These are phyloP conservation scores for Fusarium marasasianum DNA, from an alignment of 2,329 filamentous ascomycete species.

Conservation along the genomic window DNA sequence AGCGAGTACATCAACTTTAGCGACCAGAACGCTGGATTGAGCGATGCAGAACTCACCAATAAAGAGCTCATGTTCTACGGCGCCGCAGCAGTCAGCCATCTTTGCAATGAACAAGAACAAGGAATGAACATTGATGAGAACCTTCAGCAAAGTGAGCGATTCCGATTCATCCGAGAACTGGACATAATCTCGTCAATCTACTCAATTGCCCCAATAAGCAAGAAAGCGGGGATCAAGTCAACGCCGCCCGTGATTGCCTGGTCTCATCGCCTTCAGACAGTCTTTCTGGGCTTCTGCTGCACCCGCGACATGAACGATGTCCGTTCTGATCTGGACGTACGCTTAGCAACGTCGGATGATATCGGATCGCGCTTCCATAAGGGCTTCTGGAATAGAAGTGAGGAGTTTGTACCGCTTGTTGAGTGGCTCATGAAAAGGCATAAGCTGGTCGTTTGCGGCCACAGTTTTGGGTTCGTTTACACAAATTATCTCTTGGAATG, in stretches of 20 bases:
- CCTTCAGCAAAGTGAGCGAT: neutral
- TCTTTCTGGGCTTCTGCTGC: neutral
- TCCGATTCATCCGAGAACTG: neutral
- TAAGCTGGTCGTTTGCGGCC: neutral
- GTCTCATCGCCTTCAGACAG: neutral
- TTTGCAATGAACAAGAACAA: neutral
- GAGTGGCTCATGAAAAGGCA: neutral
- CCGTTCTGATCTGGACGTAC: neutral
- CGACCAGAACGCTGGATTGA: neutral
- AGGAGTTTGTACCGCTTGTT: neutral
- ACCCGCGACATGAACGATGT: neutral
- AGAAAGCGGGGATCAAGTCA: neutral
- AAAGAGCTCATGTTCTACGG: conserved; percentile 6
- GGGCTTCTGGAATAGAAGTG: neutral
- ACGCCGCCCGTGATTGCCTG: neutral
- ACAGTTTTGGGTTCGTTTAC: neutral
- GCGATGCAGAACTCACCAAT: neutral
- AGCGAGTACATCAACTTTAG: conserved; percentile 3
- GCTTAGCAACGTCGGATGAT: neutral
- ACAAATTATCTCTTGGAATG: too few relatives aligned
- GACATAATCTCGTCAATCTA: neutral
- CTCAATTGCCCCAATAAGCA: neutral
- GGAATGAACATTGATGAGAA: neutral
- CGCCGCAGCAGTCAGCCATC: neutral
- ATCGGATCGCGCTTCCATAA: neutral